Evolutionary conservation across 371 early-diverging fungal species (phyloP).

Genomic region (Dichotomocladium elegans): DNA sequence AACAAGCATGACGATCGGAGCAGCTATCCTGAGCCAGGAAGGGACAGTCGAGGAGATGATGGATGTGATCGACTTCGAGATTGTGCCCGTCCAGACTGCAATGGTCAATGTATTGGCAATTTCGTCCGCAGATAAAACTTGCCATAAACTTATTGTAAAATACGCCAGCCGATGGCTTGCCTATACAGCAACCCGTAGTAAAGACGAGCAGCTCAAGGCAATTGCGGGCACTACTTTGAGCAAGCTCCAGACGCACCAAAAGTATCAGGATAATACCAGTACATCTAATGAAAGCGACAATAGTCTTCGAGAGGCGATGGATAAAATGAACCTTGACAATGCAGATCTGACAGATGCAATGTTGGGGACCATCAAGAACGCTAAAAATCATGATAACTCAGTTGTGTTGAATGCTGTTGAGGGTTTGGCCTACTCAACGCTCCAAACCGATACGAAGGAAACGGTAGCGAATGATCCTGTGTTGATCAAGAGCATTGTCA

Average conservation of each 20-base stretch:
- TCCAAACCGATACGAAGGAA: conserved; percentile 61
- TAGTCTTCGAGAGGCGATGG: conserved; percentile 27
- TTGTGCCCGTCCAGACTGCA: conserved; percentile 55
- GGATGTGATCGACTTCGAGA: conserved; percentile 70
- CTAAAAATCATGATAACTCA: conserved; percentile 25
- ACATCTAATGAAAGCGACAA: conserved; percentile 10
- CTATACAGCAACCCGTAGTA: conserved; percentile 39
- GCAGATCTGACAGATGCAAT: conserved; percentile 31
- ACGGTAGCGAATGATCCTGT: conserved; percentile 48
- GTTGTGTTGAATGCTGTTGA: conserved; percentile 53
- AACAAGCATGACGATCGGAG: conserved; percentile 56
- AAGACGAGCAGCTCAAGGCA: conserved; percentile 50
- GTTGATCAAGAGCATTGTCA: conserved; percentile 55
- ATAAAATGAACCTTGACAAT: conserved; percentile 18
- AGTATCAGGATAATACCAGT: conserved; percentile 16
- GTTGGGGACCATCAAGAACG: conserved; percentile 28
- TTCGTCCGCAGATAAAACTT: conserved; percentile 65
- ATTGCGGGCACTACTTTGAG: conserved; percentile 62
- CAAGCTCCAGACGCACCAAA: conserved; percentile 51
- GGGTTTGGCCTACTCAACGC: conserved; percentile 71
- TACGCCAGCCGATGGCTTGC: conserved; percentile 55
- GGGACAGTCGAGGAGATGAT: conserved; percentile 66
- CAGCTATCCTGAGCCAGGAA: conserved; percentile 55
- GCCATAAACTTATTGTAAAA: conserved; percentile 51
- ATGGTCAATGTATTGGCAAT: conserved; percentile 60